These are phyloP conservation scores for Backusella psychrophila DNA, from an alignment of 192 early-diverging fungal species.

Conservation along the genomic window DNA sequence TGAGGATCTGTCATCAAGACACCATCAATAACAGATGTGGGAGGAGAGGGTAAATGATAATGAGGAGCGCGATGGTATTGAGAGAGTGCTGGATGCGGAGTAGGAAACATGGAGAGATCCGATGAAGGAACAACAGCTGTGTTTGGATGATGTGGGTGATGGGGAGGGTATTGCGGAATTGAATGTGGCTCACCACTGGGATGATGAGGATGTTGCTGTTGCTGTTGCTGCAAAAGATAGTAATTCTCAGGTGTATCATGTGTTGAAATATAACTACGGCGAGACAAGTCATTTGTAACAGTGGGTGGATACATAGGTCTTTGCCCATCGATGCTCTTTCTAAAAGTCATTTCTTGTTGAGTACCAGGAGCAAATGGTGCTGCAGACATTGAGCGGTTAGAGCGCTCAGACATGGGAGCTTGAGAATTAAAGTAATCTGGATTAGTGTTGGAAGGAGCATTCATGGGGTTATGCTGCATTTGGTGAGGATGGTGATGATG, in stretches of 20 bases:
- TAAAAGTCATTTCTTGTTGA: background rate
- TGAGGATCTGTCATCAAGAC: background rate
- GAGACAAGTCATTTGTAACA: background rate
- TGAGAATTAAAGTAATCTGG: background rate
- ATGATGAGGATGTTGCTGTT: background rate
- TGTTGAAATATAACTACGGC: background rate
- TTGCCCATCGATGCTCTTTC: background rate
- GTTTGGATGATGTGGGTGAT: background rate
- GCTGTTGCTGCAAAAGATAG: background rate
- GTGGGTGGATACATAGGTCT: background rate
- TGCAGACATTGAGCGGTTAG: background rate
- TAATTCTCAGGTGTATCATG: background rate
- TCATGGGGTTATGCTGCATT: background rate
- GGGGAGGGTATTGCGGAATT: background rate
- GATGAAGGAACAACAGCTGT: background rate
- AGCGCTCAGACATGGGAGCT: background rate
- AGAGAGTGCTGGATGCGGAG: conserved; percentile 9
- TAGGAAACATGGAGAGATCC: conserved; percentile 8
- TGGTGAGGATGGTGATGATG: background rate
- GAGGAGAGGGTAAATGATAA: conserved; percentile 21
- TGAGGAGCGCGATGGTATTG: background rate
- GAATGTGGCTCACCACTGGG: background rate
- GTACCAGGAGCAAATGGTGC: background rate
- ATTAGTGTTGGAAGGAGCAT: background rate
- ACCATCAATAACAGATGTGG: conserved; percentile 16